phyloP scores from a whole-genome alignment of 352 stramenopile species.

The Phytophthora ramorum region DNA sequence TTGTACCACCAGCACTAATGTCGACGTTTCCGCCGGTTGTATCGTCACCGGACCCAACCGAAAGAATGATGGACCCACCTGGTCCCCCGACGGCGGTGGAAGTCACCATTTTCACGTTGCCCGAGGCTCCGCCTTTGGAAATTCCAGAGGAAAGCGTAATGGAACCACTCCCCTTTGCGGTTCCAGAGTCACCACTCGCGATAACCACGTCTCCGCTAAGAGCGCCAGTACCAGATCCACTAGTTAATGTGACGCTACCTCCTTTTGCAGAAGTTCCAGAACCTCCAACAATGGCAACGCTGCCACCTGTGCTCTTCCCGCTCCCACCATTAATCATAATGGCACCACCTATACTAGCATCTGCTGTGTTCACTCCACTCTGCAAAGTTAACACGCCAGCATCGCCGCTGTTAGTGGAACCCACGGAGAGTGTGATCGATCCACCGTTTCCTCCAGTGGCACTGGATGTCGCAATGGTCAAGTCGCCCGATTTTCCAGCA shows the following conservation, averaged over 20 bases:
- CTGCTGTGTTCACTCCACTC: slow-evolving; percentile 19
- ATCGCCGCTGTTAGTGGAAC: slow-evolving; percentile 14
- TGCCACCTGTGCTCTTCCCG: slow-evolving; percentile 24
- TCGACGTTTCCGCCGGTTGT: slow-evolving; percentile 19
- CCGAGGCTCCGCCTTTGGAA: slow-evolving; percentile 28
- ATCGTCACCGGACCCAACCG: slow-evolving; percentile 20
- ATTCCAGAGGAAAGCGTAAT: slow-evolving; percentile 32
- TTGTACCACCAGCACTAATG: slow-evolving; percentile 30
- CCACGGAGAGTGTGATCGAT: slow-evolving; percentile 24
- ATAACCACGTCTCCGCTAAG: slow-evolving; percentile 39
- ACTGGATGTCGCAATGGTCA: slow-evolving; percentile 21
- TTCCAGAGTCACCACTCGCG: slow-evolving; percentile 22
- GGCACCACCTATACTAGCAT: slow-evolving; percentile 23
- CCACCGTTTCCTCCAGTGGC: slow-evolving; percentile 22
- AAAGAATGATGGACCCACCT: slow-evolving; percentile 34
- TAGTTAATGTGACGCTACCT: slow-evolving; percentile 37
- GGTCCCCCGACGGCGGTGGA: slow-evolving; percentile 21
- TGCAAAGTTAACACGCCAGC: slow-evolving; percentile 24
- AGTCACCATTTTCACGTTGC: slow-evolving; percentile 32
- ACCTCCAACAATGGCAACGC: slow-evolving; percentile 26
- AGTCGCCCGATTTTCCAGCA: slow-evolving; percentile 21
- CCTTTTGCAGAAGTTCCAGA: slow-evolving; percentile 24
- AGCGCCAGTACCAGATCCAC: slow-evolving; percentile 26
- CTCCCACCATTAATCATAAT: slow-evolving; percentile 23
- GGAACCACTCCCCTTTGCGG: slow-evolving; percentile 25